These are phyloP conservation scores for Globisporangium barbulae DNA, from an alignment of 352 stramenopile genomes.

Conservation along the genomic window DNA sequence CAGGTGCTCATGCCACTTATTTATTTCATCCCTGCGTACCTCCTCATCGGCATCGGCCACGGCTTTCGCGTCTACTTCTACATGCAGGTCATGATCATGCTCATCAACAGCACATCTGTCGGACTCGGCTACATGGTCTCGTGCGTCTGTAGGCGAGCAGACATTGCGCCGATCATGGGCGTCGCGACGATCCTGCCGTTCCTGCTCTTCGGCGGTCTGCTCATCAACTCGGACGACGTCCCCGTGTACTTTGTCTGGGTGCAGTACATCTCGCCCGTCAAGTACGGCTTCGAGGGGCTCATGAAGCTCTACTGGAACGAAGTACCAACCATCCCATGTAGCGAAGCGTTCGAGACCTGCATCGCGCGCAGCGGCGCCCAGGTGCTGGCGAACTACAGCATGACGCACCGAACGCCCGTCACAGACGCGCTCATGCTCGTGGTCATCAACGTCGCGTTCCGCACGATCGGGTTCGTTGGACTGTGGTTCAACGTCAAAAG, in stretches of 20 bases:
- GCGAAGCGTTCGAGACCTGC: too few relatives aligned
- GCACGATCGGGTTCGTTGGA: too few relatives aligned
- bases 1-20: constrained; percentile 44
- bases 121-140: constrained; percentile 43
- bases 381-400: too few relatives aligned
- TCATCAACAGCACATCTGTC: constrained; percentile 31
- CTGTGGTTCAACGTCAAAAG: too few relatives aligned
- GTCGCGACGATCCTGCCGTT: constrained; percentile 37
- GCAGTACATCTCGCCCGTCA: constrained; percentile 42
- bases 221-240: constrained; percentile 38
- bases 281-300: constrained; percentile 41
- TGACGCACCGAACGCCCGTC: too few relatives aligned
- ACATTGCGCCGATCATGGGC: constrained; percentile 37
- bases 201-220: constrained; percentile 40
- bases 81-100: constrained; percentile 36
- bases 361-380: too few relatives aligned
- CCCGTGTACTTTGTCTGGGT: constrained; percentile 25
- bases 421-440: too few relatives aligned
- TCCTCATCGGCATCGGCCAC: constrained; percentile 39
- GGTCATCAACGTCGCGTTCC: too few relatives aligned
- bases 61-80: constrained; percentile 32
- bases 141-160: constrained; percentile 25
- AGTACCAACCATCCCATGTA: constrained; percentile 36
- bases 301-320: constrained; percentile 51
- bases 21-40: constrained; percentile 32